Evolutionary conservation across 768 basidiomycete species (phyloP).

Genomic region (Mrakia hoshinonis): DNA sequence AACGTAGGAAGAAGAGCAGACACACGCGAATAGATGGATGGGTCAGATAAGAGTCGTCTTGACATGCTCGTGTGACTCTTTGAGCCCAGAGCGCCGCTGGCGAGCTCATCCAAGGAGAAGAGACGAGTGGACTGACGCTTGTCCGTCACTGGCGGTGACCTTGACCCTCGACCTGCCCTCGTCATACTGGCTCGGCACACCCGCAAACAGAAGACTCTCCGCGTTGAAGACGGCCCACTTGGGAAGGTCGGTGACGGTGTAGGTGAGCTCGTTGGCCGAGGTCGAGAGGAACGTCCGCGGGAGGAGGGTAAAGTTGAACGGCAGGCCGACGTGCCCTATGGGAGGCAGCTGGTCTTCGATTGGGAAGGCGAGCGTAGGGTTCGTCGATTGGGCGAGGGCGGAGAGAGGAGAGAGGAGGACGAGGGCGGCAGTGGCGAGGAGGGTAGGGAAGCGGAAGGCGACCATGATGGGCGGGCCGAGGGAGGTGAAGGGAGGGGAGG

Average conservation of each 20-base stretch:
- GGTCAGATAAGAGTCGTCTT: not conserved
- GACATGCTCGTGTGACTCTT: not conserved
- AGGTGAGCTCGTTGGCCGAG: constrained; percentile 44
- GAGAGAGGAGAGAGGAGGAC: not conserved
- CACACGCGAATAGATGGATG: not conserved
- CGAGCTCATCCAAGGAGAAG: not conserved
- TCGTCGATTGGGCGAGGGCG: not conserved
- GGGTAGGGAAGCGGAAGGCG: not conserved
- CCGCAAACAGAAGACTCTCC: constrained; percentile 53
- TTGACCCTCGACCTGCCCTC: constrained; percentile 55
- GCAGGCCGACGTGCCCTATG: constrained; percentile 59
- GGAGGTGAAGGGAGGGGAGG: not conserved
- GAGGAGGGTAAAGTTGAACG: constrained; percentile 64
- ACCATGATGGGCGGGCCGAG: not conserved
- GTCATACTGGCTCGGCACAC: constrained; percentile 57
- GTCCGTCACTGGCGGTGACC: constrained; percentile 49
- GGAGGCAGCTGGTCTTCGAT: constrained; percentile 65
- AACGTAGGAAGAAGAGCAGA: not conserved
- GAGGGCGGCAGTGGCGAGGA: not conserved
- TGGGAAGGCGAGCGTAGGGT: constrained; percentile 49
- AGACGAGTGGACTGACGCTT: constrained; percentile 41
- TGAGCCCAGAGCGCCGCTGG: not conserved
- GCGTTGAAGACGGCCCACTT: constrained; percentile 70
- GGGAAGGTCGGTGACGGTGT: constrained; percentile 55
- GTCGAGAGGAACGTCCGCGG: constrained; percentile 52